phyloP scores from a whole-genome alignment of 257 asterid species.

The Linaria vulgaris region DNA sequence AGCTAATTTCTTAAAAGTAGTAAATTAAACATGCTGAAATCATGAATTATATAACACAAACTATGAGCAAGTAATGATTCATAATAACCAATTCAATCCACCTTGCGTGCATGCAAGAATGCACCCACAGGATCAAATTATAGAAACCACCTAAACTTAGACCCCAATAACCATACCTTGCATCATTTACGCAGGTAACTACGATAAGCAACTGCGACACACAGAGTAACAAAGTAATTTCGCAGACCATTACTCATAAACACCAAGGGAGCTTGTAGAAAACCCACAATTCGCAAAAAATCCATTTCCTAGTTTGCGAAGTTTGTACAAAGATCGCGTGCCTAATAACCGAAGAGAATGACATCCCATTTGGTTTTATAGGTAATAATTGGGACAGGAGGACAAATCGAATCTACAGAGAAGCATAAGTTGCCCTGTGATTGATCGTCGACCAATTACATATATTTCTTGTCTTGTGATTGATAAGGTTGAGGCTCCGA shows the following conservation, averaged over 20 bases:
- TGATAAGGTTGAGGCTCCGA: too few relatives aligned
- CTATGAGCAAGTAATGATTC: background rate
- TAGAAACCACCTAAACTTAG: background rate
- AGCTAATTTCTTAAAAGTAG: too few relatives aligned
- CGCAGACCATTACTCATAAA: too few relatives aligned
- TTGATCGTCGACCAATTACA: background rate
- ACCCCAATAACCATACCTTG: background rate
- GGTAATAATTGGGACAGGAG: too few relatives aligned
- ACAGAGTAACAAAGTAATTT: too few relatives aligned
- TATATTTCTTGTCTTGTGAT: too few relatives aligned
- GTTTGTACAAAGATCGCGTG: too few relatives aligned
- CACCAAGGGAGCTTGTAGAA: too few relatives aligned
- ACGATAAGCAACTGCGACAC: background rate
- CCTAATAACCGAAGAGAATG: too few relatives aligned
- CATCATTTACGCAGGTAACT: background rate
- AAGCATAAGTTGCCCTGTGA: background rate
- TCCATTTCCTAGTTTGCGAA: background rate
- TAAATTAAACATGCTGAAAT: background rate
- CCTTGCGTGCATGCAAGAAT: background rate
- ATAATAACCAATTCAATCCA: constrained; percentile 4
- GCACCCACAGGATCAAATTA: constrained; percentile 1
- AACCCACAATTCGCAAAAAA: too few relatives aligned
- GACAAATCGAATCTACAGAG: too few relatives aligned
- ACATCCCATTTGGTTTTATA: too few relatives aligned
- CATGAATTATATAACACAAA: background rate